Conservation (phyloP, 164 flowering plant species). For the Stephania japonica region DNA sequence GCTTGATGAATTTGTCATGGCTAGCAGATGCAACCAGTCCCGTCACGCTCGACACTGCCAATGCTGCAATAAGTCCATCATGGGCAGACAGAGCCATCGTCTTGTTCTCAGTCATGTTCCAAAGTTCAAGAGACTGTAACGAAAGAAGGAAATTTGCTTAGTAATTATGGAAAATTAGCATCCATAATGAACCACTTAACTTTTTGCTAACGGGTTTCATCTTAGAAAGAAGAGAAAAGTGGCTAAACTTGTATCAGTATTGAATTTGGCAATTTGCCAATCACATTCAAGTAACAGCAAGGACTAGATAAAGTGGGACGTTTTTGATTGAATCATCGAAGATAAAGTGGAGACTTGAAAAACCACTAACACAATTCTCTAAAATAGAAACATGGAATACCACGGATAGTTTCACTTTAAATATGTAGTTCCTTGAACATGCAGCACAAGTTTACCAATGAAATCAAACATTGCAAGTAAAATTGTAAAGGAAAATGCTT, state of each 20-base stretch:
- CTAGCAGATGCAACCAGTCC: constrained; percentile 76
- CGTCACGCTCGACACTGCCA: constrained; percentile 52
- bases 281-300: not conserved
- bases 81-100: constrained; percentile 68
- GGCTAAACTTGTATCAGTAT: not conserved
- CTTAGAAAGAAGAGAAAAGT: not conserved
- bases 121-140: constrained; percentile 61
- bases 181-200: no score
- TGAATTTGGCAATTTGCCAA: not conserved
- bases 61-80: constrained; percentile 46
- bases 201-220: no score
- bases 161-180: not conserved
- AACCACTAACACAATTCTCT: not conserved
- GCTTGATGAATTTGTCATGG: constrained; percentile 64
- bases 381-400: no score
- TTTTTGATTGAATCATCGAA: no score
- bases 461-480: no score
- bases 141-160: not conserved
- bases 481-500: no score
- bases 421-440: no score
- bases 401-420: not conserved
- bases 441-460: no score
- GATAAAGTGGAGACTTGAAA: not conserved
- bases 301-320: not conserved
- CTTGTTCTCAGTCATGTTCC: constrained; percentile 74